Evolutionary conservation across 2,329 filamentous ascomycete genomes (phyloP).

Genomic region (Paramyrothecium sp.): DNA sequence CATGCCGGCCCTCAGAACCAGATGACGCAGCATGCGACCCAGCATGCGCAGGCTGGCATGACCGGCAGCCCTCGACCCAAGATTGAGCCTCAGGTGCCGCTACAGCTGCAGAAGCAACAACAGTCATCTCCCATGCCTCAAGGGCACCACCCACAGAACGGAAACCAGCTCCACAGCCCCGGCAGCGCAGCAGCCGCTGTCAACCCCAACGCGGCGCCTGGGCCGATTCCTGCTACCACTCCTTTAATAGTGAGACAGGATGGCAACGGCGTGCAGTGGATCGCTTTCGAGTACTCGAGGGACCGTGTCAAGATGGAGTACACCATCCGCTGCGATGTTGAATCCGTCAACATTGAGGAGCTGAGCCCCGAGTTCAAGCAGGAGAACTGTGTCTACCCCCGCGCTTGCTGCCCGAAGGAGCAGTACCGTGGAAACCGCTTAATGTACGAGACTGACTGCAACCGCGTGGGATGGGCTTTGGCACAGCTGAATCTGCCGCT

Average conservation of each 20-base stretch:
- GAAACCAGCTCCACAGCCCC: conserved; percentile 37
- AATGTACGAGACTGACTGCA: conserved; percentile 98
- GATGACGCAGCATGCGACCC: conserved; percentile 57
- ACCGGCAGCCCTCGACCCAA: conserved; percentile 62
- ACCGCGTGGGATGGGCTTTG: conserved; percentile 98
- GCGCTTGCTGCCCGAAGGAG: conserved; percentile 92
- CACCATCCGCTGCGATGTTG: conserved; percentile 95
- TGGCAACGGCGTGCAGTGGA: conserved; percentile 97
- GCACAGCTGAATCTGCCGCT: conserved; percentile 90
- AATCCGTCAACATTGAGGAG: conserved; percentile 89
- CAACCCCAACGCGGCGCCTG: conserved; percentile 89
- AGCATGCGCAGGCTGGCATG: conserved; percentile 55
- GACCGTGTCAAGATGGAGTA: conserved; percentile 99
- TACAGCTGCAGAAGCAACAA: conserved; percentile 57
- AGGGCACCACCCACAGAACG: conserved; percentile 33
- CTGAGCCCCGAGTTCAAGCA: conserved; percentile 89
- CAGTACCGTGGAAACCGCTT: conserved; percentile 94
- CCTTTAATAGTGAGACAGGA: conserved; percentile 93
- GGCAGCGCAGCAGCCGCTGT: conserved; percentile 48
- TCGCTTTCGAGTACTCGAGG: conserved; percentile 95
- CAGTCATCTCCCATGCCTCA: conserved; percentile 41
- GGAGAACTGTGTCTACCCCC: conserved; percentile 96
- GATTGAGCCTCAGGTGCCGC: conserved; percentile 60
- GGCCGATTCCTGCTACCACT: conserved; percentile 94
- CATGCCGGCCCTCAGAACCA: conserved; percentile 56